A percentile compares a stretch with the other conserved stretches of the same genome.
Evolutionary conservation across 129 eudicot genomes (phyloP).

Genomic region (Lactuca saligna): DNA sequence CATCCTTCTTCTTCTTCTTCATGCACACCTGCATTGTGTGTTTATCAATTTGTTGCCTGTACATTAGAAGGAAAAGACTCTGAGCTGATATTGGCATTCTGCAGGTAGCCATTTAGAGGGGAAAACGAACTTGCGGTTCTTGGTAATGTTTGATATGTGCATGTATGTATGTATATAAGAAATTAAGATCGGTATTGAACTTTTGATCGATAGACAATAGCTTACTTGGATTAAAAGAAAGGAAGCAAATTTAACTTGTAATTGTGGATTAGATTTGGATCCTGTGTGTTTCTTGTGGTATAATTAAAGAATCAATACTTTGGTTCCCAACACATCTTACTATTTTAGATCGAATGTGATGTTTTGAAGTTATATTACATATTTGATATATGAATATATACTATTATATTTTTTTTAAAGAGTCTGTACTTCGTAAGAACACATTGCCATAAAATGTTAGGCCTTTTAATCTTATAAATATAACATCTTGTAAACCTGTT

Average conservation of each 20-base stretch:
- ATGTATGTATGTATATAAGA: not conserved
- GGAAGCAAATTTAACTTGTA: slow-evolving; percentile 28
- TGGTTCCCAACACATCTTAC: not conserved
- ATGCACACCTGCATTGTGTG: not conserved
- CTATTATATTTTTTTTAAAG: too few species aligned
- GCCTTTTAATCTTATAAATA: too few species aligned
- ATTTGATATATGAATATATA: not conserved
- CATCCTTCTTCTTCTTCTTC: not conserved
- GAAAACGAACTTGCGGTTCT: not conserved
- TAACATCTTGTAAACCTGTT: too few species aligned
- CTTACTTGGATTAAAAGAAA: slow-evolving; percentile 19
- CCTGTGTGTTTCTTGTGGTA: slow-evolving; percentile 31
- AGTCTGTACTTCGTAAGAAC: too few species aligned
- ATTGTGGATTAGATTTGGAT: not conserved
- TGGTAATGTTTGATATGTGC: not conserved
- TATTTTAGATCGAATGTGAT: not conserved
- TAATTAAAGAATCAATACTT: slow-evolving; percentile 29
- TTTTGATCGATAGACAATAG: slow-evolving; percentile 9
- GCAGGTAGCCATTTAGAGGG: slow-evolving; percentile 32
- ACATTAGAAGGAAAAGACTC: not conserved
- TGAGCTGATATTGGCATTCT: slow-evolving; percentile 23
- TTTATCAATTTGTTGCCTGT: slow-evolving; percentile 10
- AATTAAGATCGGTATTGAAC: not conserved
- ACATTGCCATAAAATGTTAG: too few species aligned
- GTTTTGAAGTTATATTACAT: not conserved